Evolutionary conservation across 2,329 filamentous ascomycete genomes (phyloP).

Genomic region (Pseudogymnoascus sp.): DNA sequence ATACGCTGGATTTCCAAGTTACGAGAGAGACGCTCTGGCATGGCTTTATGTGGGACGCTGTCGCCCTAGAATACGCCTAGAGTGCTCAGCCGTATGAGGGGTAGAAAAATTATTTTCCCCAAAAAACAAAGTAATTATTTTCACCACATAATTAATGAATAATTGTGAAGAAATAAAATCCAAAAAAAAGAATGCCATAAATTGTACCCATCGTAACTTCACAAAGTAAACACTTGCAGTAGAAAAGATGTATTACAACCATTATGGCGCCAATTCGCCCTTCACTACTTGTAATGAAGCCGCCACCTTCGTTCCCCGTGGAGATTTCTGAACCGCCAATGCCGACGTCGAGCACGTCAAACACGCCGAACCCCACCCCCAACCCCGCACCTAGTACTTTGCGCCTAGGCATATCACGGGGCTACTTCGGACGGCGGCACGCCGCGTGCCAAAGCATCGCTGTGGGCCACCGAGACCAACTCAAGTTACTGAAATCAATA

Average conservation of each 20-base stretch:
- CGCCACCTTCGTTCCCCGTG: neutral
- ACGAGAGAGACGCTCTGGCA: conserved; percentile 29
- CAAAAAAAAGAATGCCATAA: neutral
- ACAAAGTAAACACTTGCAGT: neutral
- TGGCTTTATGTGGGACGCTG: conserved; percentile 36
- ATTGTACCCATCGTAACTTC: neutral
- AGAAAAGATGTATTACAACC: neutral
- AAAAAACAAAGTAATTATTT: neutral
- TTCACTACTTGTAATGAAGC: neutral
- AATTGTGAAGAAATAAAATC: neutral
- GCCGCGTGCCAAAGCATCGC: neutral
- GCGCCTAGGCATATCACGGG: neutral
- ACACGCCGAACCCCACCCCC: neutral
- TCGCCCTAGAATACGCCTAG: conserved; percentile 29
- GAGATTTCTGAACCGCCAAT: neutral
- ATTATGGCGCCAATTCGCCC: neutral
- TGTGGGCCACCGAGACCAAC: neutral
- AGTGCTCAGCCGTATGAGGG: neutral
- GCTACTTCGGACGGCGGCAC: neutral
- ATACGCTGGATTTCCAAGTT: conserved; percentile 31
- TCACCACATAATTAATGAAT: neutral
- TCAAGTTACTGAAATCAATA: conserved; percentile 1
- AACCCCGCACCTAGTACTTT: neutral
- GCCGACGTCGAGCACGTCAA: neutral
- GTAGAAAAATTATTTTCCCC: neutral